Evolutionary conservation across 192 early-diverging fungal genomes (phyloP).

Genomic region (Lobosporangium transversale): DNA sequence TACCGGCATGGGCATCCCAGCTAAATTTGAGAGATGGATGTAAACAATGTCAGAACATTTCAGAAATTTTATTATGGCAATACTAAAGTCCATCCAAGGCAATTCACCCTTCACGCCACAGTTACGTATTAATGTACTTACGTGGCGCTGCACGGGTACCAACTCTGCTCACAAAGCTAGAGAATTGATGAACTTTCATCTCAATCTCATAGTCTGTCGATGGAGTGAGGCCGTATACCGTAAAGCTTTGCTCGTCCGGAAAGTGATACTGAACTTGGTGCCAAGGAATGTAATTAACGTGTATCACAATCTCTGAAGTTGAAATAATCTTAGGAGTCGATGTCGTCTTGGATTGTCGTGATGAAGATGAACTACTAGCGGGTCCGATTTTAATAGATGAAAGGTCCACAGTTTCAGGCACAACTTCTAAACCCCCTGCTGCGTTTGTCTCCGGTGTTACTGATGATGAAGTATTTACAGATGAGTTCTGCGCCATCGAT

Average conservation of each 20-base stretch:
- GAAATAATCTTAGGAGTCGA: constrained; percentile 41
- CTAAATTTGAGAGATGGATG: neutral
- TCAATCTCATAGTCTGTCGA: constrained; percentile 53
- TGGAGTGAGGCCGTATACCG: constrained; percentile 42
- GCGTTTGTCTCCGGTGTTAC: neutral
- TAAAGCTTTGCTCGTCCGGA: constrained; percentile 49
- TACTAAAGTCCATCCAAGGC: no score
- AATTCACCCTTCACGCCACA: no score
- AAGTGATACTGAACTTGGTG: constrained; percentile 49
- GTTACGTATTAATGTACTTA: constrained; percentile 12
- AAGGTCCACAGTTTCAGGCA: constrained; percentile 31
- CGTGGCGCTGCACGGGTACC: constrained; percentile 49
- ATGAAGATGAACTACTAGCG: constrained; percentile 5
- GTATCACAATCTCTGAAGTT: constrained; percentile 48
- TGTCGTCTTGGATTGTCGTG: constrained; percentile 5
- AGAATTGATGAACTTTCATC: constrained; percentile 49
- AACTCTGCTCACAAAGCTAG: constrained; percentile 45
- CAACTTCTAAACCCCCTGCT: neutral
- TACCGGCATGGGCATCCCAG: constrained; percentile 19
- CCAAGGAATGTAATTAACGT: constrained; percentile 52
- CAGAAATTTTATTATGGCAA: no score
- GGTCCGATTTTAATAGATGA: constrained; percentile 43
- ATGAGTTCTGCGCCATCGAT: constrained; percentile 6
- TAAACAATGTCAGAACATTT: neutral
- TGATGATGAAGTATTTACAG: no score